Evolutionary conservation across 148 eudicot species (phyloP), one percentile per base, ranked within the genome.

Genomic region (Cornus kousa): DNA sequence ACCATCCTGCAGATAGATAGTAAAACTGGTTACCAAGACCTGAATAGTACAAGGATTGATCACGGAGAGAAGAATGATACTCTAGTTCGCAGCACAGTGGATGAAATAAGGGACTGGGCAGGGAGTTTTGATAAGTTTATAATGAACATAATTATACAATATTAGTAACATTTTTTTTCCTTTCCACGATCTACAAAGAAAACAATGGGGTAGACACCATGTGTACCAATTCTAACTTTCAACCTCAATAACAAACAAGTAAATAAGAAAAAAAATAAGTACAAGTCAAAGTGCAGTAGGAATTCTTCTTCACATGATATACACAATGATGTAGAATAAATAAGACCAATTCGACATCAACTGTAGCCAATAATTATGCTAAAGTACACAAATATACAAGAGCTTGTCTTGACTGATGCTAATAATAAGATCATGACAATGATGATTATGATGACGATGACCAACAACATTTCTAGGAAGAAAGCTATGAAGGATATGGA

Each of bases 1-100:
- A 70, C 85, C 90, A 78, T 92, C 91, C 99, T 96, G 98, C 87
- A 86, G 69, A 77, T 73, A 86, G 69, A 77, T 73, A 83, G 32
- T 2, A 82, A 74, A 77, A 13, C 53, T 68, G 66, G 68, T 59
- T 28, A 74, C 62, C 80, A 78, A 77, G 73, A 78, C 68, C 80
- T 72, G 22, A 65, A 77, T 14, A 72, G 71, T 12, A 72, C 2
- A 20, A 64, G n/a, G 20, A 72, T 14, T 71, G 59, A 77, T 78
- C 71, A 32, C 19, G 40, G 24, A 20, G 43, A 71, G 55, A 12
- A 65, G 59, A 69, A 67, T 31, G 17, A 66, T 60, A 68, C 66
- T 62, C 66, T 62, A 62, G 69, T 69, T 40, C 33, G n/a, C 13
- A 11, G 77, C 68, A 48, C 24, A 16, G 19, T 50, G 17, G 33